phyloP scores from a whole-genome alignment of 164 flowering plant species.

The Santalum album region DNA sequence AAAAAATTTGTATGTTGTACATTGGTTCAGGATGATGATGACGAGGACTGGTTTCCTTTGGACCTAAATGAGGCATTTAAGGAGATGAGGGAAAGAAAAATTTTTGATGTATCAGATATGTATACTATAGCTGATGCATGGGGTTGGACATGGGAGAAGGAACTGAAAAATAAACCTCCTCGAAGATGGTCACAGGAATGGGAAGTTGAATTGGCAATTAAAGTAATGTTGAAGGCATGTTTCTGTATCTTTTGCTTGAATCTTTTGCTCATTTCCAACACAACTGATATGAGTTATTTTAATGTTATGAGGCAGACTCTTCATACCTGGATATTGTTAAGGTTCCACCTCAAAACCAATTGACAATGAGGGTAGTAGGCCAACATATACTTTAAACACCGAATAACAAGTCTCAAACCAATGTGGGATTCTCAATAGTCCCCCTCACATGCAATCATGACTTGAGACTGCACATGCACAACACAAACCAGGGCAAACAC shows the following conservation, averaged over 20 bases:
- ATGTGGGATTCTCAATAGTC: no score
- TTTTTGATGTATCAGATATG: constrained; percentile 88
- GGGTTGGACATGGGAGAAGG: constrained; percentile 99
- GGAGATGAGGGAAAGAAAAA: constrained; percentile 67
- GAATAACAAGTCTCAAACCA: no score
- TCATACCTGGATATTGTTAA: no score
- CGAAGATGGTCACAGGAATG: constrained; percentile 88
- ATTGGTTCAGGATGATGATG: constrained; percentile 55
- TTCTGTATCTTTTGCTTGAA: constrained; percentile 7
- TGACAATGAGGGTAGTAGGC: no score
- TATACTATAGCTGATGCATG: constrained; percentile 91
- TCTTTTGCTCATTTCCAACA: no score
- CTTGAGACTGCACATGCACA: no score
- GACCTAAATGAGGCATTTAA: constrained; percentile 76
- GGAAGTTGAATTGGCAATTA: constrained; percentile 91
- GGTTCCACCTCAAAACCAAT: no score
- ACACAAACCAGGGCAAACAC: no score
- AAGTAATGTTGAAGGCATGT: constrained; percentile 73
- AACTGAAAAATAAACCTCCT: constrained; percentile 57
- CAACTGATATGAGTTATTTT: no score
- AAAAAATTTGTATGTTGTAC: neutral
- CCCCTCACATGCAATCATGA: no score
- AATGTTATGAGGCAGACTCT: no score
- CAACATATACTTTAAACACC: no score
- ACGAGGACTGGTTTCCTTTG: constrained; percentile 89